Conservation (phyloP, 371 early-diverging fungal species). For the Hamiltosporidium magnivora region DNA sequence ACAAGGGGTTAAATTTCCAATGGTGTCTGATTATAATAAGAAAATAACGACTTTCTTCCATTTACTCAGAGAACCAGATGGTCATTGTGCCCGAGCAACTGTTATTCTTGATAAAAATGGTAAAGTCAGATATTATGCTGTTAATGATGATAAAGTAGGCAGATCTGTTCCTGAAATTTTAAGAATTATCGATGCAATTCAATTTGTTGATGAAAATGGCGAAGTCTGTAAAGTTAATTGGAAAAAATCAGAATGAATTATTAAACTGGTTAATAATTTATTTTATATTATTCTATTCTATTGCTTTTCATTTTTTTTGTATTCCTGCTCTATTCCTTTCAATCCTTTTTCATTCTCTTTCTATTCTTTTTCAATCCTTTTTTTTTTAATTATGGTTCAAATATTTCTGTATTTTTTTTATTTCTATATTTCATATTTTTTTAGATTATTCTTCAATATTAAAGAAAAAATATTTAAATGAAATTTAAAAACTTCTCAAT, state of each 20-base stretch:
- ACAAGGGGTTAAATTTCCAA: constrained; percentile 36
- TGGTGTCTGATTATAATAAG: constrained; percentile 43
- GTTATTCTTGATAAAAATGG: constrained; percentile 39
- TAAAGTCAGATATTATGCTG: constrained; percentile 21
- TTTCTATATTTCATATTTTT: neutral
- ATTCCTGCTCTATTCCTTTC: neutral
- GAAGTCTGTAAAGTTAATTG: no score
- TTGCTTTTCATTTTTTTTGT: neutral
- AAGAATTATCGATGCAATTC: constrained; percentile 21
- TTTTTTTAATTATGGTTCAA: neutral
- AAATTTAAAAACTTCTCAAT: neutral
- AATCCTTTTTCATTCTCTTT: neutral
- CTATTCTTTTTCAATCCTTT: neutral
- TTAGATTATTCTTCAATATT: neutral
- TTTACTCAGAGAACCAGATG: constrained; percentile 34
- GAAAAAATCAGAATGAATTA: no score
- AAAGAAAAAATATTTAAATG: neutral
- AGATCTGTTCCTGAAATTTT: constrained; percentile 46
- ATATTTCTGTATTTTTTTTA: neutral
- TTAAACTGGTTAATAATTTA: no score
- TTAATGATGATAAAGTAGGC: constrained; percentile 45
- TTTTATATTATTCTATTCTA: no score
- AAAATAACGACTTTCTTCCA: constrained; percentile 28
- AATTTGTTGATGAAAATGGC: no score
- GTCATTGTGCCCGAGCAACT: constrained; percentile 35